Percentiles rank a stretch among this genome's conserved stretches.
Conservation (phyloP, 2,329 filamentous ascomycete species). For the Hypoxylon sp. region DNA sequence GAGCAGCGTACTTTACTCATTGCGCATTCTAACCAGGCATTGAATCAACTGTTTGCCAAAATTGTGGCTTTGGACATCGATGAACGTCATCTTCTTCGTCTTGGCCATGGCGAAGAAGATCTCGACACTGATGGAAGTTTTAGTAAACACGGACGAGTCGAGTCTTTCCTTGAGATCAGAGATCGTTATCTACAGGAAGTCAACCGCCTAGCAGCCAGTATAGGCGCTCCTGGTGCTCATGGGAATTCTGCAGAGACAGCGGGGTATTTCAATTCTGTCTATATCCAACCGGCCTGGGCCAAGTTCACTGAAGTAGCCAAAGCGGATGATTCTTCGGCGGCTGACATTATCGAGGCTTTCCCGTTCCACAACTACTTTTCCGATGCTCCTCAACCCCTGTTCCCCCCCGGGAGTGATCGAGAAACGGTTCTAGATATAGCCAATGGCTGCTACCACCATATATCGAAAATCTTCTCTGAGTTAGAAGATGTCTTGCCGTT, state of each 20-base stretch:
- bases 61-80: constrained; percentile 98
- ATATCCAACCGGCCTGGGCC: constrained; percentile 88
- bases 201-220: constrained; percentile 84
- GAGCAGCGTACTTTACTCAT: constrained; percentile 91
- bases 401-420: constrained; percentile 75
- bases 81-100: constrained; percentile 88
- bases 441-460: constrained; percentile 88
- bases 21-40: constrained; percentile 96
- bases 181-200: constrained; percentile 85
- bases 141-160: constrained; percentile 94
- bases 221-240: constrained; percentile 92
- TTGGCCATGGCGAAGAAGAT: constrained; percentile 97
- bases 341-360: constrained; percentile 80
- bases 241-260: constrained; percentile 97
- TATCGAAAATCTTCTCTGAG: constrained; percentile 91
- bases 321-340: constrained; percentile 67
- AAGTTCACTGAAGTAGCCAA: constrained; percentile 81
- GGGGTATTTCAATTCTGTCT: constrained; percentile 95
- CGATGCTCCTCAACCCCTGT: constrained; percentile 88
- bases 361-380: constrained; percentile 92
- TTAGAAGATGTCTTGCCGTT: constrained; percentile 95
- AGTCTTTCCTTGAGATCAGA: constrained; percentile 93
- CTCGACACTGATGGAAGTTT: constrained; percentile 88
- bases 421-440: constrained; percentile 82
- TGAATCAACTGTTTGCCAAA: constrained; percentile 98